These are phyloP conservation scores for Epicoccum sorghinum DNA, from an alignment of 2,329 filamentous ascomycete genomes.

Conservation along the genomic window DNA sequence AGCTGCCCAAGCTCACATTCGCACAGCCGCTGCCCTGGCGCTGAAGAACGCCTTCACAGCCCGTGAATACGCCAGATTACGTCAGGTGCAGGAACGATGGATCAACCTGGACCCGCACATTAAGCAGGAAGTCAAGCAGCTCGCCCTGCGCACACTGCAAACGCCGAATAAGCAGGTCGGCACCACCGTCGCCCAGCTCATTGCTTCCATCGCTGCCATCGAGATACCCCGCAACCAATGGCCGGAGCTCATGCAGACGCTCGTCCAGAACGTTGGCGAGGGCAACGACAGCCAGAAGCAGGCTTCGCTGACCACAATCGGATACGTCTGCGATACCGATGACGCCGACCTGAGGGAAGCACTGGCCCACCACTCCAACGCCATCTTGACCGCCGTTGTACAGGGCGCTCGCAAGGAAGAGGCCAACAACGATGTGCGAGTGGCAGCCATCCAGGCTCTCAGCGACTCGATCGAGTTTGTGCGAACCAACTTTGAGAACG, in stretches of 20 bases:
- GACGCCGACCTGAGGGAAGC: constrained; percentile 84
- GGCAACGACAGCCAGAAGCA: constrained; percentile 91
- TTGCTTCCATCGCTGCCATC: constrained; percentile 91
- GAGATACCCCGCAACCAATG: constrained; percentile 93
- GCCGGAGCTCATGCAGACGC: constrained; percentile 84
- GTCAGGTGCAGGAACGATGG: constrained; percentile 94
- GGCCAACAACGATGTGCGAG: constrained; percentile 84
- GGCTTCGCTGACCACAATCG: constrained; percentile 92
- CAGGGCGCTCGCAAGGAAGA: constrained; percentile 98
- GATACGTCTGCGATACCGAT: constrained; percentile 96
- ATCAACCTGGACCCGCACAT: constrained; percentile 79
- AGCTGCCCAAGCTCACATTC: constrained; percentile 78
- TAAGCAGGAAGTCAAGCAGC: constrained; percentile 85
- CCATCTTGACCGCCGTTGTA: constrained; percentile 95
- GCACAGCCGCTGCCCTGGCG: constrained; percentile 92
- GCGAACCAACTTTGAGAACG: constrained; percentile 97
- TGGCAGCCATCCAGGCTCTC: constrained; percentile 90
- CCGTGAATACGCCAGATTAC: constrained; percentile 84
- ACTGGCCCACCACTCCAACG: constrained; percentile 87
- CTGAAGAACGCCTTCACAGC: constrained; percentile 98
- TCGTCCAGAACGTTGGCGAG: constrained; percentile 91
- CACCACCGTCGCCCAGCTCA: constrained; percentile 90
- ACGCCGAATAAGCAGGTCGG: constrained; percentile 83
- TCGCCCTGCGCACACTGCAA: constrained; percentile 84
- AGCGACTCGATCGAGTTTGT: constrained; percentile 98